Percentiles rank a stretch among this genome's conserved stretches.
These are phyloP conservation scores for Apostasia shenzhenica DNA, from an alignment of 106 monocot species.

Conservation along the genomic window DNA sequence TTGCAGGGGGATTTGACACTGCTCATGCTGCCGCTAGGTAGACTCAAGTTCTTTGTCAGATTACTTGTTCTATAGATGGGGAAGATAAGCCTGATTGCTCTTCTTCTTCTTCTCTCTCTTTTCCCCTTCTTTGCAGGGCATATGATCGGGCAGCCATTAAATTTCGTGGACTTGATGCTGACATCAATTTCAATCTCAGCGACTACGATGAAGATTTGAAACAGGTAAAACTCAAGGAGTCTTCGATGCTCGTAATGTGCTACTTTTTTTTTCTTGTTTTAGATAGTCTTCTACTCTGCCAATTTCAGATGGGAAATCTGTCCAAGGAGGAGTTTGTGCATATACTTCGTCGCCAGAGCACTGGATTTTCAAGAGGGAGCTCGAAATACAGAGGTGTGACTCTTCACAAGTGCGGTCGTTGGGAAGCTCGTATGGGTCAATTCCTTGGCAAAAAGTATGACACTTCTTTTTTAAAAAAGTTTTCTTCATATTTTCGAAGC, in stretches of 20 bases:
- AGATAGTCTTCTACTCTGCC: not conserved
- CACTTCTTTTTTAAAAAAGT: not conserved
- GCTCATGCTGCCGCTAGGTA: conserved; percentile 63
- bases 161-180: conserved; percentile 66
- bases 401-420: conserved; percentile 75
- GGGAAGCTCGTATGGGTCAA: conserved; percentile 86
- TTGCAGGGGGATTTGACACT: conserved; percentile 57
- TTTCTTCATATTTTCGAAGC: too few relatives aligned
- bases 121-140: conserved; percentile 29
- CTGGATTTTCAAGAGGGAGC: conserved; percentile 70
- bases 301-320: conserved; percentile 45
- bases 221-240: conserved; percentile 21
- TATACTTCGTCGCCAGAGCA: conserved; percentile 66
- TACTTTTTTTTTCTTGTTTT: not conserved
- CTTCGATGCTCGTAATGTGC: not conserved
- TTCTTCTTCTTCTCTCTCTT: not conserved
- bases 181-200: conserved; percentile 55
- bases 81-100: not conserved
- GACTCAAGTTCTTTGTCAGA: not conserved
- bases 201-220: conserved; percentile 68
- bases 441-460: conserved; percentile 76
- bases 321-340: conserved; percentile 78
- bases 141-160: conserved; percentile 76
- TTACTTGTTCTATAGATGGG: not conserved
- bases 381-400: conserved; percentile 78